These are phyloP conservation scores for Metschnikowia baotianmanensis DNA, from an alignment of 805 yeast species.

Conservation along the genomic window DNA sequence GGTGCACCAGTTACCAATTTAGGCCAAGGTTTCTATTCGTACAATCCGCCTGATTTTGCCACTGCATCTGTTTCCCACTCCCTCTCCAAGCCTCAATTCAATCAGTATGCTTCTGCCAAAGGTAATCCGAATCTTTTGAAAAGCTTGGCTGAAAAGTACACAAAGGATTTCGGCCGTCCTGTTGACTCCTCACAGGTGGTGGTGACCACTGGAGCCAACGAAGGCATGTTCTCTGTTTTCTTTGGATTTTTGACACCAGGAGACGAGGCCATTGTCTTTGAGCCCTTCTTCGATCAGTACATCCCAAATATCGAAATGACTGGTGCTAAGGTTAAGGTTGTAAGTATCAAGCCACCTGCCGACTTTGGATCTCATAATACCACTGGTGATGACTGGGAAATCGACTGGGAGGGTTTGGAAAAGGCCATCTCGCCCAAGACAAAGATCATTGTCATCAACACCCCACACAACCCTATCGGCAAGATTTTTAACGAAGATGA, in stretches of 20 bases:
- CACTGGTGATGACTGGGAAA: conserved; percentile 81
- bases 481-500: conserved; percentile 81
- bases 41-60: conserved; percentile 94
- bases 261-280: conserved; percentile 94
- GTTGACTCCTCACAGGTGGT: conserved; percentile 62
- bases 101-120: conserved; percentile 90
- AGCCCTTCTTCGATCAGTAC: conserved; percentile 97
- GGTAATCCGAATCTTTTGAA: conserved; percentile 78
- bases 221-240: conserved; percentile 83
- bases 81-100: conserved; percentile 65
- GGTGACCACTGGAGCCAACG: conserved; percentile 96
- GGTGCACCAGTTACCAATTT: conserved; percentile 83
- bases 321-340: conserved; percentile 89
- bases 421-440: conserved; percentile 71
- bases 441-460: conserved; percentile 81
- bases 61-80: conserved; percentile 77
- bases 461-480: conserved; percentile 97
- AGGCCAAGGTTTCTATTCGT: conserved; percentile 97
- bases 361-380: conserved; percentile 63
- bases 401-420: conserved; percentile 77
- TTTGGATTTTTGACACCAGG: conserved; percentile 83
- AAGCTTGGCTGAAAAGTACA: conserved; percentile 69
- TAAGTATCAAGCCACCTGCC: conserved; percentile 79
- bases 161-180: conserved; percentile 58
- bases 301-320: conserved; percentile 90